Evolutionary conservation across 2,329 filamentous ascomycete genomes (phyloP), one percentile per base, ranked within the genome.

Genomic region (Exserohilum rostratum): DNA sequence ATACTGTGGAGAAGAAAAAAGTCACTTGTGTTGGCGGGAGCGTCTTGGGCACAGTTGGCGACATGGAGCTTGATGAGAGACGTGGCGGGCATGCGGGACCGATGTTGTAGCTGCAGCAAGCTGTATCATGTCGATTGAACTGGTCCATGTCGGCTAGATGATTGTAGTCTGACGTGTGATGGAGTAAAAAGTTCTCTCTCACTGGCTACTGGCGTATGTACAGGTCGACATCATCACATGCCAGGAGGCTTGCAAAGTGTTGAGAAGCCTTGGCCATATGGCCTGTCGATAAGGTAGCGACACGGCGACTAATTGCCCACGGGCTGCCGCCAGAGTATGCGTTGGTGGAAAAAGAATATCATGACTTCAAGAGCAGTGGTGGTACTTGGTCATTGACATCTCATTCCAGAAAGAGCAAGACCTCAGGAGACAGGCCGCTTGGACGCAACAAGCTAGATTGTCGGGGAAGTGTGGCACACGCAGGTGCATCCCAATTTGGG

Each of bases 361-460:
- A 20, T 35, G n/a, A 27, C 43, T 46, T 13, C 15, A 25, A 25
- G 22, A 25, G 22, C 22, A 4, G 20, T 45, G n/a, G 25, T 27
- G n/a, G 22, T 46, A 20, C 30, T 22, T 29, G 18, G 30, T 35
- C 43, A 30, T 18, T 17, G 39, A 43, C 13, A 25, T 35, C 30
- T 34, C n/a, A n/a, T 35, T 35, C 43, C 43, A 46, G 31, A 46
- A 46, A 46, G 43, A 46, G 43, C 20, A 46, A 46, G 31, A 46
- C n/a, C n/a, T 25, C n/a, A 25, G 43, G 22, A 5, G 20, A 35
- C 43, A 35, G 17, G 13, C 3, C 31, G 25, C 43, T 46, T 46
- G 22, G 0, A 6, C 31, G 13, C 10, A 18, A 34, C 5, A 5
- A 46, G 43, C 31, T 46, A 46, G 43, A 17, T 30, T 17, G 13